phyloP scores from a whole-genome alignment of 345 rosid species.

The Crucihimalaya himalaica region DNA sequence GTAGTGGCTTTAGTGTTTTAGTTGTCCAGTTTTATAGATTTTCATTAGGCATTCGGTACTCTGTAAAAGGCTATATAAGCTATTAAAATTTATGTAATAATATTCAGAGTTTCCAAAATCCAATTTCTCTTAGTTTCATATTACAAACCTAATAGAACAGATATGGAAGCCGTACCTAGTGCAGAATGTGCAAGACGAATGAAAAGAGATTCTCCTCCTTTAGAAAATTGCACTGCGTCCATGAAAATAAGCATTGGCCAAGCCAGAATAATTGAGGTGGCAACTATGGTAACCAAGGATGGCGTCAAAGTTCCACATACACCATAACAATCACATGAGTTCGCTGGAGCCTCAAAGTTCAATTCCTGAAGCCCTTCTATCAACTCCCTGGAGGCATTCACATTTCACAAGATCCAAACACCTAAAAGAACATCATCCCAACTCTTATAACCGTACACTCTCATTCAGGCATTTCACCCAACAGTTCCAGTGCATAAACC shows the following conservation, averaged over 20 bases:
- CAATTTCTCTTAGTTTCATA: too few relatives aligned
- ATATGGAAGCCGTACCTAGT: background rate
- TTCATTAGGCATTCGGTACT: too few relatives aligned
- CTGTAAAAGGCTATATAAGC: too few relatives aligned
- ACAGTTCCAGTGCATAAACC: background rate
- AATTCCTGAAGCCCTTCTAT: background rate
- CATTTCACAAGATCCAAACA: background rate
- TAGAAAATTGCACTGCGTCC: background rate
- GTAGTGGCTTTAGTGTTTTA: too few relatives aligned
- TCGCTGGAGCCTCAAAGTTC: background rate
- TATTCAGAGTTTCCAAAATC: too few relatives aligned
- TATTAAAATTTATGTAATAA: too few relatives aligned
- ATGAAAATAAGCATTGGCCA: too few relatives aligned
- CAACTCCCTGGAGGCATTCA: background rate
- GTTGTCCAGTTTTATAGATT: too few relatives aligned
- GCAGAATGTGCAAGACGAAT: constrained; percentile 30
- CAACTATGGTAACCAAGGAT: too few relatives aligned
- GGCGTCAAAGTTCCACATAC: too few relatives aligned
- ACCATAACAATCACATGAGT: constrained; percentile 6
- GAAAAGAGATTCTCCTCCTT: background rate
- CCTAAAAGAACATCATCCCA: background rate
- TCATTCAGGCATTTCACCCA: background rate
- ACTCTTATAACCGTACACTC: background rate
- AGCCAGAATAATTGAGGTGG: too few relatives aligned
- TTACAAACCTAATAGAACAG: too few relatives aligned